Evolutionary conservation across 2,329 filamentous ascomycete genomes (phyloP).

Genomic region (Sporothrix mexicana): DNA sequence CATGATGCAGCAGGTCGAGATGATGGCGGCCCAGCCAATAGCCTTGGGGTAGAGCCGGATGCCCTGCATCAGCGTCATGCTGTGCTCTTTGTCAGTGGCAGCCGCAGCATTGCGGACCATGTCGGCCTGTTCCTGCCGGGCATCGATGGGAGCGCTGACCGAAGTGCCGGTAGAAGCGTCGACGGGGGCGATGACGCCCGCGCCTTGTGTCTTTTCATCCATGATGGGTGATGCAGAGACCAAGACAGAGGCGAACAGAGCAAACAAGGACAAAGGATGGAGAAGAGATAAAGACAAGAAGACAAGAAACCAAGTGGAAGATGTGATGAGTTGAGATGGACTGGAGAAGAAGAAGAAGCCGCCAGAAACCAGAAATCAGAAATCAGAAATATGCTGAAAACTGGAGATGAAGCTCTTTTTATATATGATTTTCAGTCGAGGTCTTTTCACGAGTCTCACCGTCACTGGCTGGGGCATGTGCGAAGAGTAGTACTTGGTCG

Average conservation of each 20-base stretch:
- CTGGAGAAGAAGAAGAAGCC: background rate
- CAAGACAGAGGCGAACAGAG: too few relatives aligned
- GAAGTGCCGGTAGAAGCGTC: background rate
- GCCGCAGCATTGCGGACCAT: conserved; percentile 4
- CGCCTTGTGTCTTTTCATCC: background rate
- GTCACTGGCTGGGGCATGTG: too few relatives aligned
- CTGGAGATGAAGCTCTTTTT: background rate
- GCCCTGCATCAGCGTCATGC: conserved; percentile 29
- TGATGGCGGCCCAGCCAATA: conserved; percentile 29
- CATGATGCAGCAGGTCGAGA: conserved; percentile 35
- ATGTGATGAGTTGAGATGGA: too few relatives aligned
- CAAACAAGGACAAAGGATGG: background rate
- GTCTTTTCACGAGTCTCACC: background rate
- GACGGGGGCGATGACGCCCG: background rate
- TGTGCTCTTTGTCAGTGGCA: conserved; percentile 29
- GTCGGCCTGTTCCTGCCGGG: background rate
- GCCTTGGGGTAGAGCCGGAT: conserved; percentile 33
- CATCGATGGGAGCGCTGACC: background rate
- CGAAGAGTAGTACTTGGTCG: too few relatives aligned
- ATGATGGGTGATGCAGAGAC: background rate
- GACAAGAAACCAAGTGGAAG: background rate
- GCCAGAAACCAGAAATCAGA: background rate
- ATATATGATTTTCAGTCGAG: conserved; percentile 1
- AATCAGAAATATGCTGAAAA: background rate
- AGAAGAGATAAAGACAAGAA: conserved; percentile 15